A percentile compares a stretch with the other conserved stretches of the same genome.
phyloP scores from a whole-genome alignment of 768 basidiomycete genomes.

The Mycena amicta region DNA sequence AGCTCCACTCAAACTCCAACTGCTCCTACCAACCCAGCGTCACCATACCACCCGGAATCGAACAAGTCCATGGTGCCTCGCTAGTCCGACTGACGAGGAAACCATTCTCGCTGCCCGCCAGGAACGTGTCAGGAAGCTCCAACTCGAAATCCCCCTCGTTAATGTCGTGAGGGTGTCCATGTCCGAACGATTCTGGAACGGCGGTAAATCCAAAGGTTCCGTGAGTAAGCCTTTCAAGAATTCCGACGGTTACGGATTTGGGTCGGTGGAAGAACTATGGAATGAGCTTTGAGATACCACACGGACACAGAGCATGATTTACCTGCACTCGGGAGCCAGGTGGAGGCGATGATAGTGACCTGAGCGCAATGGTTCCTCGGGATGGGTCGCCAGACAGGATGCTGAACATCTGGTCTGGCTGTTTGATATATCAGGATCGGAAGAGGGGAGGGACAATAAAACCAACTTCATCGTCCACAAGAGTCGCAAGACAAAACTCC shows the following conservation, averaged over 20 bases:
- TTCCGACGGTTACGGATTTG: slow-evolving; percentile 18
- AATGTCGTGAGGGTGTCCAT: not conserved
- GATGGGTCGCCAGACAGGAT: slow-evolving; percentile 76
- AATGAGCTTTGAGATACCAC: not conserved
- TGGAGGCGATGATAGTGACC: slow-evolving; percentile 51
- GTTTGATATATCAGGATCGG: not conserved
- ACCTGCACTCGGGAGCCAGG: slow-evolving; percentile 54
- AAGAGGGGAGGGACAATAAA: not conserved
- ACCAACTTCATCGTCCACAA: slow-evolving; percentile 32
- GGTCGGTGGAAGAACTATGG: slow-evolving; percentile 47
- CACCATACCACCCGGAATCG: slow-evolving; percentile 37
- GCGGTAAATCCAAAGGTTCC: slow-evolving; percentile 19
- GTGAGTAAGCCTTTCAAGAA: slow-evolving; percentile 11
- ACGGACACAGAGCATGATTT: slow-evolving; percentile 16
- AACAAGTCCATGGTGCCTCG: slow-evolving; percentile 44
- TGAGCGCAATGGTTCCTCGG: slow-evolving; percentile 66
- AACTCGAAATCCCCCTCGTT: not conserved
- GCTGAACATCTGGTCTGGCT: slow-evolving; percentile 52
- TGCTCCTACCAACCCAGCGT: slow-evolving; percentile 25
- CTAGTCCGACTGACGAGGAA: slow-evolving; percentile 38
- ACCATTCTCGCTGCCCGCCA: slow-evolving; percentile 59
- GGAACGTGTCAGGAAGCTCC: slow-evolving; percentile 33
- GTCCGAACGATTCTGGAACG: slow-evolving; percentile 6
- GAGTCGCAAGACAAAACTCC: slow-evolving; percentile 52
- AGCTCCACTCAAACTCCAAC: not conserved